phyloP scores from a whole-genome alignment of 106 monocot species.

The Triglochin maritima region DNA sequence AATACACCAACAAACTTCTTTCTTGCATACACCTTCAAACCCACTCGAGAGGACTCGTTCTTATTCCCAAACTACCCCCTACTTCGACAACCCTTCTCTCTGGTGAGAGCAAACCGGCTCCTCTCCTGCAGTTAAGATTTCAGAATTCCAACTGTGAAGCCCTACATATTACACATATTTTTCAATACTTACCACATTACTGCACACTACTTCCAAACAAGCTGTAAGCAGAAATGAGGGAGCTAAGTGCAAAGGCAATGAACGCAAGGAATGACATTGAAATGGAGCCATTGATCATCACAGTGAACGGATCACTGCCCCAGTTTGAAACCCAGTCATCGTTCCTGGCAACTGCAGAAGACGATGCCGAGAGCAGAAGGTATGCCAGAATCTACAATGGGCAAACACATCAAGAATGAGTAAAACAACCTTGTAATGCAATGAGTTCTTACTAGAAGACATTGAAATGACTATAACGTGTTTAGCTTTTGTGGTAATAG shows the following conservation, averaged over 20 bases:
- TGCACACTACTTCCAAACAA: slow-evolving; percentile 16
- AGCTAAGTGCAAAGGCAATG: slow-evolving; percentile 26
- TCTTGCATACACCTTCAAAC: too few relatives aligned
- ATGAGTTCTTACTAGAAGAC: not conserved
- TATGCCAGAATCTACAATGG: slow-evolving; percentile 42
- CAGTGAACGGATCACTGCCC: slow-evolving; percentile 43
- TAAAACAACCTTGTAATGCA: not conserved
- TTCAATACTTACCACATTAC: not conserved
- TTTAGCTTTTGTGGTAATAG: too few relatives aligned
- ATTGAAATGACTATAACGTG: too few relatives aligned
- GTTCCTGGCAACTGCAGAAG: slow-evolving; percentile 39
- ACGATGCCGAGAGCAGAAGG: slow-evolving; percentile 50
- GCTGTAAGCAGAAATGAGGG: slow-evolving; percentile 33
- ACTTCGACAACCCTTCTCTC: too few relatives aligned
- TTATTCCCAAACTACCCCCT: too few relatives aligned
- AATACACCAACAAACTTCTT: too few relatives aligned
- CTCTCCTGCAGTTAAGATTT: too few relatives aligned
- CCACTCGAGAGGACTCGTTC: too few relatives aligned
- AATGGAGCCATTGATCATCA: slow-evolving; percentile 30
- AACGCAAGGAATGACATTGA: slow-evolving; percentile 49
- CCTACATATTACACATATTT: not conserved
- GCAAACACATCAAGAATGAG: not conserved
- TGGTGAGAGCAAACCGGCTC: too few relatives aligned
- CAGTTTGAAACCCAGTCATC: slow-evolving; percentile 45
- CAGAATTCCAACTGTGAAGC: too few relatives aligned